A percentile compares a stretch with the other conserved stretches of the same genome.
Evolutionary conservation across 805 yeast species (phyloP).

Genomic region (Hanseniaspora meyeri): DNA sequence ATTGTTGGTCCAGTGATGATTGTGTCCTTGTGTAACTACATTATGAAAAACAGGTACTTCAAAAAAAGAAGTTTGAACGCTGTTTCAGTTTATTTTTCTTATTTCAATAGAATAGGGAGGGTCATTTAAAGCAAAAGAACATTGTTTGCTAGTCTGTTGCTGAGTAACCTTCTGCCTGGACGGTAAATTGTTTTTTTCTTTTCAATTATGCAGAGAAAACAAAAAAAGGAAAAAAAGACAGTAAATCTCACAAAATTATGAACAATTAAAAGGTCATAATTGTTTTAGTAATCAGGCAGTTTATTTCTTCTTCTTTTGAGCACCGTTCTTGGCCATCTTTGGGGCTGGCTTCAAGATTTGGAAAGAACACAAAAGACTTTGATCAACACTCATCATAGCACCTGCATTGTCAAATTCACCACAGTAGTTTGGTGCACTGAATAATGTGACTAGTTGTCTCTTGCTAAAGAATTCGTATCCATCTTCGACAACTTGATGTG

Average conservation of each 20-base stretch:
- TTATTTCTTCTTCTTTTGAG: slow-evolving; percentile 28
- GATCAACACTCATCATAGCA: slow-evolving; percentile 99
- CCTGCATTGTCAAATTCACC: slow-evolving; percentile 99
- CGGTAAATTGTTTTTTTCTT: not conserved
- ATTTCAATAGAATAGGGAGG: not conserved
- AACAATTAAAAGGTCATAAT: no score
- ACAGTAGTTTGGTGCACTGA: slow-evolving; percentile 96
- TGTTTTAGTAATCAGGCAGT: slow-evolving; percentile 10
- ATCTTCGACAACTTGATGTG: slow-evolving; percentile 98
- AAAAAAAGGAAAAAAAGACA: not conserved
- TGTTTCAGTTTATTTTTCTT: not conserved
- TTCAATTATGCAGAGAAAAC: not conserved
- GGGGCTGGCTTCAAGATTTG: slow-evolving; percentile 96
- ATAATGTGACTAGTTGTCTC: slow-evolving; percentile 88
- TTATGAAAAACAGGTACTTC: not conserved
- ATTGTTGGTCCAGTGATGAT: not conserved
- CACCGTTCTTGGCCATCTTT: slow-evolving; percentile 38
- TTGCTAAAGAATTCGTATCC: slow-evolving; percentile 95
- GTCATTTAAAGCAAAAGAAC: not conserved
- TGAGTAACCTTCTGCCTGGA: not conserved
- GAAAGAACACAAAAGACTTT: slow-evolving; percentile 88
- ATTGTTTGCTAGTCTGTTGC: not conserved
- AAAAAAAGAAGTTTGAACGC: not conserved
- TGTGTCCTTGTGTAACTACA: not conserved
- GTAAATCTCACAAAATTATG: not conserved